Percentiles rank a stretch among this genome's conserved stretches.
phyloP scores from a whole-genome alignment of 176 grass and related monocot species.

The Phragmites australis region DNA sequence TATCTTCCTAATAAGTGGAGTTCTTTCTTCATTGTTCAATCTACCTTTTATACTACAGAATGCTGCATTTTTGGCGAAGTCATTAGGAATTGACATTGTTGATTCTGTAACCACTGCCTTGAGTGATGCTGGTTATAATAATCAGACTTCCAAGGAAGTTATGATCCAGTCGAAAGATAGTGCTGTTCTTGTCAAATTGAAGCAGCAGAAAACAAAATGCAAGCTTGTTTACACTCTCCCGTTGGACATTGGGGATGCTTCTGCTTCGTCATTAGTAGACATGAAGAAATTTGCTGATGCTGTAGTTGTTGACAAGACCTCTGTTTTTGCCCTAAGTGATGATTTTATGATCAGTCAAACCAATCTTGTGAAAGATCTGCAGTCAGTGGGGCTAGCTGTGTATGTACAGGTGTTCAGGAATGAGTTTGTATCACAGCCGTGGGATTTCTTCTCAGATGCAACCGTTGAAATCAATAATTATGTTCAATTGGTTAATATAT shows the following conservation, averaged over 20 bases:
- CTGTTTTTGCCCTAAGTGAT: constrained; percentile 30
- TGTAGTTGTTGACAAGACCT: constrained; percentile 47
- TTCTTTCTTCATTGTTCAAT: constrained; percentile 4
- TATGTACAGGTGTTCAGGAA: constrained; percentile 66
- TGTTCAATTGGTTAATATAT: constrained; percentile 37
- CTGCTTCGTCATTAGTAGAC: constrained; percentile 43
- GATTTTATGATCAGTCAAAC: constrained; percentile 43
- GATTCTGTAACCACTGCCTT: constrained; percentile 48
- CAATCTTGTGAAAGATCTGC: constrained; percentile 40
- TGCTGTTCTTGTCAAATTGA: constrained; percentile 74
- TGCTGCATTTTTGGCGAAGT: constrained; percentile 54
- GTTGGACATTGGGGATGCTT: constrained; percentile 40
- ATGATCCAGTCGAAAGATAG: constrained; percentile 70
- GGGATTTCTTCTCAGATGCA: constrained; percentile 66
- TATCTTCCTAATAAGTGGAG: background rate
- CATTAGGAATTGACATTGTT: constrained; percentile 55
- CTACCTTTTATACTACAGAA: constrained; percentile 47
- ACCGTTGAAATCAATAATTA: constrained; percentile 81
- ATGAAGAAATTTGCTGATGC: constrained; percentile 73
- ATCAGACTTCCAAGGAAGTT: constrained; percentile 50
- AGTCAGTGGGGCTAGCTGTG: constrained; percentile 53
- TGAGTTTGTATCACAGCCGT: constrained; percentile 62
- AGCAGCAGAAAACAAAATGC: constrained; percentile 55
- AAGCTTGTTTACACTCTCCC: constrained; percentile 66
- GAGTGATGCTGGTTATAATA: constrained; percentile 56